These are phyloP conservation scores for Ogataea trehalophila DNA, from an alignment of 805 yeast genomes.

Conservation along the genomic window DNA sequence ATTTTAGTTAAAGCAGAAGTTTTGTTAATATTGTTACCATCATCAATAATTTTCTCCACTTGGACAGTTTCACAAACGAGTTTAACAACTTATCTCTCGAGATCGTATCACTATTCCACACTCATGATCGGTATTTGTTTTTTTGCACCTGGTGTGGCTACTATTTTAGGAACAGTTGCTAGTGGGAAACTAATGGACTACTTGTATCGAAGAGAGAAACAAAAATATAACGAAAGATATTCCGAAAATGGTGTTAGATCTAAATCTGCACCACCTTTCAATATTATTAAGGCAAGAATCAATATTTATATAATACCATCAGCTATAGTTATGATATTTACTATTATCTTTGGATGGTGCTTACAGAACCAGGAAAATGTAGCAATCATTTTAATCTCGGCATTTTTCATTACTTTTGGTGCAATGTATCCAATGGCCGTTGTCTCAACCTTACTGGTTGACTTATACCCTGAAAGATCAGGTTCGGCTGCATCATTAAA, in stretches of 20 bases:
- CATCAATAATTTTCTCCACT: constrained; percentile 57
- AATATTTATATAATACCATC: constrained; percentile 42
- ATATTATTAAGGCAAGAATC: constrained; percentile 52
- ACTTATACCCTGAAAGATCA: constrained; percentile 62
- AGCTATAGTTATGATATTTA: constrained; percentile 30
- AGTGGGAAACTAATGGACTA: constrained; percentile 56
- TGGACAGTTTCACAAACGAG: constrained; percentile 73
- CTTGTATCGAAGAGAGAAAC: constrained; percentile 36
- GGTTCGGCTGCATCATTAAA: constrained; percentile 73
- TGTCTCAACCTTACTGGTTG: constrained; percentile 67
- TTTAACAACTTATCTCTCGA: constrained; percentile 49
- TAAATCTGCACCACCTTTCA: constrained; percentile 36
- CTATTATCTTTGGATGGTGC: constrained; percentile 72
- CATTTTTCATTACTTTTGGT: constrained; percentile 54
- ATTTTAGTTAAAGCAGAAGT: constrained; percentile 27
- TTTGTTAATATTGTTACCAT: constrained; percentile 45
- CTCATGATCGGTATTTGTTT: constrained; percentile 65
- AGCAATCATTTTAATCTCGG: constrained; percentile 52
- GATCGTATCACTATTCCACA: constrained; percentile 45
- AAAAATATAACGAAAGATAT: constrained; percentile 26
- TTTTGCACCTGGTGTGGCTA: constrained; percentile 68
- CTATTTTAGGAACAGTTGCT: constrained; percentile 53
- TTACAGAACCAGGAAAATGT: constrained; percentile 42
- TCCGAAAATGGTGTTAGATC: constrained; percentile 14
- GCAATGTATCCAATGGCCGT: constrained; percentile 54